Evolutionary conservation across 805 yeast species (phyloP).

Genomic region (Ogataea neopini): DNA sequence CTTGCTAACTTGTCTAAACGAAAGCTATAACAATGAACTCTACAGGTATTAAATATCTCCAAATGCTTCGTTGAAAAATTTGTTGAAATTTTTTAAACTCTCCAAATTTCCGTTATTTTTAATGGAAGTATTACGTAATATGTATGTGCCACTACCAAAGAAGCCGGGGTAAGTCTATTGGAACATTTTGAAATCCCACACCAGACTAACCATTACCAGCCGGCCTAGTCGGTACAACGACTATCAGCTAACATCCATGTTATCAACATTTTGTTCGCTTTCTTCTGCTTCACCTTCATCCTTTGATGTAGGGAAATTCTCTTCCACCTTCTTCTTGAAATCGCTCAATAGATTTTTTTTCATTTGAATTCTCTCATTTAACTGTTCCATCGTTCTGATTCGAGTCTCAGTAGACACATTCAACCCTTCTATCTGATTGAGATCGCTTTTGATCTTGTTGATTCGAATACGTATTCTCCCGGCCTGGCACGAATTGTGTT

Average conservation of each 20-base stretch:
- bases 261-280: not conserved
- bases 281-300: not conserved
- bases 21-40: not conserved
- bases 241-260: not conserved
- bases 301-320: not conserved
- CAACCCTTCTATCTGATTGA: slow-evolving; percentile 47
- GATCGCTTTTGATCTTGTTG: slow-evolving; percentile 35
- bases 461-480: slow-evolving; percentile 48
- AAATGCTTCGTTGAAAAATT: slow-evolving; percentile 12
- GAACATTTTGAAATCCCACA: slow-evolving; percentile 4
- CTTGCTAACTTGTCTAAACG: not conserved
- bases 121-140: slow-evolving; percentile 2
- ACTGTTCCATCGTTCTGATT: slow-evolving; percentile 34
- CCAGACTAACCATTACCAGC: slow-evolving; percentile 1
- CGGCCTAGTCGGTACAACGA: not conserved
- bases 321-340: slow-evolving; percentile 24
- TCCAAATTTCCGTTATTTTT: slow-evolving; percentile 1
- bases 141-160: slow-evolving; percentile 6
- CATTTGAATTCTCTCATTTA: slow-evolving; percentile 33
- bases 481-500: slow-evolving; percentile 26
- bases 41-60: not conserved
- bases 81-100: slow-evolving; percentile 12
- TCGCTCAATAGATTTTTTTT: slow-evolving; percentile 29
- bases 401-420: slow-evolving; percentile 43
- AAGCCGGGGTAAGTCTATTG: slow-evolving; percentile 6